These are phyloP conservation scores for Vigna nakashimae DNA, from an alignment of 306 rosid species.

Conservation along the genomic window DNA sequence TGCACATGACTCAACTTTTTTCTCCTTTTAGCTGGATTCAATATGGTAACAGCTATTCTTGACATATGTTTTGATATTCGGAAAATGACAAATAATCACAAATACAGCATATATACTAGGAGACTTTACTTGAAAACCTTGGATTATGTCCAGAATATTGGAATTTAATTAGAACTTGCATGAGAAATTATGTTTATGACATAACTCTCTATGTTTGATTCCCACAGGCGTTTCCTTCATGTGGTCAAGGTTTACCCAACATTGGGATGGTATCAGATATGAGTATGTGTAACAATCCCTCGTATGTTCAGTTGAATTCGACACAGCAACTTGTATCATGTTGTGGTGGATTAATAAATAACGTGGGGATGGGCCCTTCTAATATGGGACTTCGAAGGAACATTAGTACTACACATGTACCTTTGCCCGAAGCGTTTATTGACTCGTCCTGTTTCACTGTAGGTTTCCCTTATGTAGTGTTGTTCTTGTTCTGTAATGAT, in stretches of 20 bases:
- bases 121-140: too few relatives aligned
- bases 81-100: too few relatives aligned
- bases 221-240: slow-evolving; percentile 69
- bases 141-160: too few relatives aligned
- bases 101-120: too few relatives aligned
- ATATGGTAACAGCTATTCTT: neutral
- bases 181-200: neutral
- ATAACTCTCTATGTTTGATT: slow-evolving; percentile 36
- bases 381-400: slow-evolving; percentile 66
- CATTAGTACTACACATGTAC: slow-evolving; percentile 62
- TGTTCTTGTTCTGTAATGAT: neutral
- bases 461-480: slow-evolving; percentile 40
- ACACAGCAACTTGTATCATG: slow-evolving; percentile 65
- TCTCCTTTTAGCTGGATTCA: neutral
- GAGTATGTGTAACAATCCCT: slow-evolving; percentile 57
- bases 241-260: slow-evolving; percentile 58
- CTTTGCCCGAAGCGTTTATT: slow-evolving; percentile 68
- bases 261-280: slow-evolving; percentile 65
- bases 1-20: slow-evolving; percentile 2
- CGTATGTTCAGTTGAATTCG: slow-evolving; percentile 68
- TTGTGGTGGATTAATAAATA: slow-evolving; percentile 64
- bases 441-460: slow-evolving; percentile 77
- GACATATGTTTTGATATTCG: too few relatives aligned
- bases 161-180: too few relatives aligned
- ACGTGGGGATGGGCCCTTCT: slow-evolving; percentile 57